These are phyloP conservation scores for Dentipellis fragilis DNA, from an alignment of 768 basidiomycete genomes.

Conservation along the genomic window DNA sequence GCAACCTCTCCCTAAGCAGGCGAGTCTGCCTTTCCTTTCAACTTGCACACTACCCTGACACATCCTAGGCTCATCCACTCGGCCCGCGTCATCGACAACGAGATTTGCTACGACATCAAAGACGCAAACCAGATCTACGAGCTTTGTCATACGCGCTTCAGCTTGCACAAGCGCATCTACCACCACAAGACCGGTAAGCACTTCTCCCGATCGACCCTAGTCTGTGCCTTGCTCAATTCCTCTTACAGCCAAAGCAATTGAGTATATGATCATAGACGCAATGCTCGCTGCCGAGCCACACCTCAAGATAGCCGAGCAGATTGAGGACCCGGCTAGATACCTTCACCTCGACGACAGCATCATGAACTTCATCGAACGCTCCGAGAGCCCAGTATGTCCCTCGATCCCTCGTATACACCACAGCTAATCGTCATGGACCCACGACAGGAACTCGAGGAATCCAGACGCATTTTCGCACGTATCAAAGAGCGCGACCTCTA, in stretches of 20 bases:
- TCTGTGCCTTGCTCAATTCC: background rate
- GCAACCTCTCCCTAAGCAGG: conserved; percentile 41
- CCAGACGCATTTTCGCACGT: conserved; percentile 53
- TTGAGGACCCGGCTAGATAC: conserved; percentile 49
- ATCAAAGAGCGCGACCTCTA: conserved; percentile 60
- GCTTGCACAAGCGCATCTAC: conserved; percentile 76
- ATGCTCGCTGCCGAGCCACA: conserved; percentile 58
- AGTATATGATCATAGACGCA: conserved; percentile 78
- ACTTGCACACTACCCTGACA: background rate
- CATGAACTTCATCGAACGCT: conserved; percentile 46
- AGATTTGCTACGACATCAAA: conserved; percentile 78
- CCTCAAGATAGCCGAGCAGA: conserved; percentile 46
- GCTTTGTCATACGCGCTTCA: conserved; percentile 65
- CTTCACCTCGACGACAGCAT: conserved; percentile 63
- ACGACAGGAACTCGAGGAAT: conserved; percentile 43
- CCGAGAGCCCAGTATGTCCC: conserved; percentile 35
- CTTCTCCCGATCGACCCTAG: background rate
- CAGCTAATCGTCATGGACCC: background rate
- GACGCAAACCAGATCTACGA: conserved; percentile 70
- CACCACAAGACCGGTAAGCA: conserved; percentile 64
- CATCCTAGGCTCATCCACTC: conserved; percentile 56
- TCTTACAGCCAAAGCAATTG: conserved; percentile 60
- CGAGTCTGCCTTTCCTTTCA: conserved; percentile 3
- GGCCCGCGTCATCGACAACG: conserved; percentile 60
- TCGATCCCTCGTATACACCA: background rate